Base-by-base conservation (phyloP, 331 rosid species). In the Cydonia oblonga region DNA sequence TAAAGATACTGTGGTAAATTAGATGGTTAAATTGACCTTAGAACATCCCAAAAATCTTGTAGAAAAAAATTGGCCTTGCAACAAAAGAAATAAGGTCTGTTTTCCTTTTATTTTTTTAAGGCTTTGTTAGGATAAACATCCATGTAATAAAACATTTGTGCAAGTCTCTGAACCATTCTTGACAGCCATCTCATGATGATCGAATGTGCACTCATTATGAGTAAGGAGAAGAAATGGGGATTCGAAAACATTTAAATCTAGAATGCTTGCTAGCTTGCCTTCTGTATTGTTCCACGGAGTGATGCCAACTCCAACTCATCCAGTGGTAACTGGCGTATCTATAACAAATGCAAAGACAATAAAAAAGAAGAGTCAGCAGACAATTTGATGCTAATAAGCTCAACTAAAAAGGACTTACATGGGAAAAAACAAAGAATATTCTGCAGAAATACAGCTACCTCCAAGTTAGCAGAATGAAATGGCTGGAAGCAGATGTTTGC, bases 221-320 rank as follows among this genome's bases (percentile, higher is more conserved):
- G 2, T 22, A 20, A 68, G 63, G 66, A 64, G n/a, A 30, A 40
- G 76, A 40, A 68, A 57, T 64, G 65, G 53, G 59, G 66, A 75
- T 35, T 35, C 70, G 44, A 66, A 60, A 60, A 66, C 13, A 72
- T 26, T 40, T 24, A 59, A 52, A 61, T 3, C 64, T 30, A 20
- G 59, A 30, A 69, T 52, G 16, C 75, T 15, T 33, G 40, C 72
- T 56, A 73, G 38, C 89, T 76, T 89, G 91, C 98, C 86, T 87
- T 87, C 80, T 85, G 97, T 83, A 92, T 83, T 70, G 90, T 85
- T 79, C 97, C 97, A 86, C 95, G 83, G 51, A 92, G 92, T 53
- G 97, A 92, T 79, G 95, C 95, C 78, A 92, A 84, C 81, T 90
- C 97, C 89, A 92, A 77, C 73, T 90, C 97, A 73, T 92, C 95